phyloP scores from a whole-genome alignment of 345 rosid species.

The Citrus inodora region DNA sequence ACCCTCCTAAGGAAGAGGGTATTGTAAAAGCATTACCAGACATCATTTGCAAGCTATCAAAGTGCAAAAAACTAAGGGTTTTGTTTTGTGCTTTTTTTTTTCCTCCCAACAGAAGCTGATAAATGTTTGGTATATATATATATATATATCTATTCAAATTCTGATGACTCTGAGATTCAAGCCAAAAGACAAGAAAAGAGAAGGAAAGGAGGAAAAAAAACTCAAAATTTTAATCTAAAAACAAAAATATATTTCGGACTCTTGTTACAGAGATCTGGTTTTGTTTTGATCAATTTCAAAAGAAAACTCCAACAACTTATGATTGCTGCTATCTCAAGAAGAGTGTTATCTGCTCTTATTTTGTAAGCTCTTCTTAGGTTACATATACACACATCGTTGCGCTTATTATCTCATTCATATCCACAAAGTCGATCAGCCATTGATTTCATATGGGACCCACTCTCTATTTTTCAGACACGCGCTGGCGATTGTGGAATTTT shows the following conservation, averaged over 20 bases:
- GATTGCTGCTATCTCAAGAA: constrained; percentile 9
- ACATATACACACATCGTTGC: not conserved
- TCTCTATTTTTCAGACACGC: not conserved
- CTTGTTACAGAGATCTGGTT: constrained; percentile 48
- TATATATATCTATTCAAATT: constrained; percentile 29
- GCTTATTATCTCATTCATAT: constrained; percentile 8
- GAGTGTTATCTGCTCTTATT: not conserved
- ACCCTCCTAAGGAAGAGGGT: constrained; percentile 49
- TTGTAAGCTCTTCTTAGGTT: constrained; percentile 16
- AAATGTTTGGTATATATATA: constrained; percentile 21
- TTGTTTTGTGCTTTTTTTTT: not conserved
- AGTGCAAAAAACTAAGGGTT: constrained; percentile 35
- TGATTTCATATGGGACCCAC: constrained; percentile 20
- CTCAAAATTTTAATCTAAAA: constrained; percentile 37
- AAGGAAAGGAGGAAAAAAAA: constrained; percentile 22
- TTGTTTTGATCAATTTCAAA: constrained; percentile 30
- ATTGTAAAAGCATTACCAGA: constrained; percentile 61
- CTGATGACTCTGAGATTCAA: constrained; percentile 37
- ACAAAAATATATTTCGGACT: constrained; percentile 31
- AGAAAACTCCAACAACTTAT: constrained; percentile 35
- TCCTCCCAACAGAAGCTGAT: constrained; percentile 53
- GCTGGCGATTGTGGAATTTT: constrained; percentile 9
- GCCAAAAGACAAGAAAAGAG: constrained; percentile 61
- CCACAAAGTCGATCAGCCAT: constrained; percentile 32
- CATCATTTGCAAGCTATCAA: constrained; percentile 47